Evolutionary conservation across 169 alveolate species (phyloP), one percentile per base, ranked within the genome.

Genomic region (Babesia ovata): DNA sequence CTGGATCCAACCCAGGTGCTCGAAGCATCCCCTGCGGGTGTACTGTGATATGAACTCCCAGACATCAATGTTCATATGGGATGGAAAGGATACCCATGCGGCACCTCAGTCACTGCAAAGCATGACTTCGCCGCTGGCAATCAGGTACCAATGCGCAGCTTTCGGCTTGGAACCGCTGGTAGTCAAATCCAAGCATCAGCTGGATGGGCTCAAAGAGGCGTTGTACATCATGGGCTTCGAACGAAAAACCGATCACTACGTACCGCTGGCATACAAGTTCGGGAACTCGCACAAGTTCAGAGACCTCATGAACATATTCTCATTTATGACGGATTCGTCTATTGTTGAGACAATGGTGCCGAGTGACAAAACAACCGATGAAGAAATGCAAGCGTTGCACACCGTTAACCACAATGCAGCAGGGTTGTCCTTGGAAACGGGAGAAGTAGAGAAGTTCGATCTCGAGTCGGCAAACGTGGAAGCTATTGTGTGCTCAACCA

Each of bases 1-100:
- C 79, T 94, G 97, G 97, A 90, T 94, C 46, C 88, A 84, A 65
- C 96, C 97, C 12, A 75, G 88, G 54, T 94, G 97, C 63, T 73
- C 97, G 14, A 82, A 92, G 28, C 93, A 88, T 45, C 95, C 97
- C 14, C 59, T 93, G 59, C 74, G 96, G 36, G 96, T 87, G 46
- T 94, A 92, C 87, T 94, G 97, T 70, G 97, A 94, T 58, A 93
- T 92, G 92, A 78, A 81, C 29, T 69, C 85, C 8, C 76, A 56
- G 63, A 57, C 85, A 33, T 74, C 86, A 22, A 83, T 74, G 62
- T 74, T 44, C 56, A 48, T 83, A 8, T 83, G 85, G 85, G 60
- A 83, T 22, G 86, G 81, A 1, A 58, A 56, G 49, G 52, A 49
- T 22, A 61, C 53, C 13, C 17, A n/a, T 16, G 45, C 86, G 21